Conservation (phyloP, 306 rosid genomes). For the Luffa acutangula region DNA sequence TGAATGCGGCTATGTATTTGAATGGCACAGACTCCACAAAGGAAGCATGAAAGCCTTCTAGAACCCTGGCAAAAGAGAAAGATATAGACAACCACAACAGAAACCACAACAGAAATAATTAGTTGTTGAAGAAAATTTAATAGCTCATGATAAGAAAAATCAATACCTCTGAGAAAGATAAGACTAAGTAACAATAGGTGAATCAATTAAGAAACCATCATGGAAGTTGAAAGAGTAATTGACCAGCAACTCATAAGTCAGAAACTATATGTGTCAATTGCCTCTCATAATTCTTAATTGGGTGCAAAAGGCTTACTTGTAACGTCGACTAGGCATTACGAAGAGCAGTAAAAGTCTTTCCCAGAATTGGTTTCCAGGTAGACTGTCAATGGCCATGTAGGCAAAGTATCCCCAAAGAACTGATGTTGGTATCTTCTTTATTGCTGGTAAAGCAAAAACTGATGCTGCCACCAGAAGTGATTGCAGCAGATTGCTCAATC, state of each 20-base stretch:
- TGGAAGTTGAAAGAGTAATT: background rate
- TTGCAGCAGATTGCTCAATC: slow-evolving; percentile 80
- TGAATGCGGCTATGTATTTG: slow-evolving; percentile 41
- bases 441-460: slow-evolving; percentile 56
- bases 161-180: background rate
- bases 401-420: slow-evolving; percentile 92
- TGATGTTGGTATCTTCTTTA: slow-evolving; percentile 71
- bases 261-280: background rate
- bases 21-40: slow-evolving; percentile 67
- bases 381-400: slow-evolving; percentile 92
- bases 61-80: slow-evolving; percentile 35
- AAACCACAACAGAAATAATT: background rate
- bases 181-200: background rate
- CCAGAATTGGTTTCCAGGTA: slow-evolving; percentile 88
- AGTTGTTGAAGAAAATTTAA: background rate
- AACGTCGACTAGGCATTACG: slow-evolving; percentile 49
- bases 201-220: background rate
- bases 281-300: background rate
- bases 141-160: background rate
- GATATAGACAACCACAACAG: background rate
- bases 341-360: slow-evolving; percentile 61
- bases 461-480: slow-evolving; percentile 69
- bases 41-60: slow-evolving; percentile 70
- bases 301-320: slow-evolving; percentile 43
- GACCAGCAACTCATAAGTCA: background rate